Evolutionary conservation across 139 green algal genomes (phyloP).

Genomic region (Chlamydomonas schloesseri): DNA sequence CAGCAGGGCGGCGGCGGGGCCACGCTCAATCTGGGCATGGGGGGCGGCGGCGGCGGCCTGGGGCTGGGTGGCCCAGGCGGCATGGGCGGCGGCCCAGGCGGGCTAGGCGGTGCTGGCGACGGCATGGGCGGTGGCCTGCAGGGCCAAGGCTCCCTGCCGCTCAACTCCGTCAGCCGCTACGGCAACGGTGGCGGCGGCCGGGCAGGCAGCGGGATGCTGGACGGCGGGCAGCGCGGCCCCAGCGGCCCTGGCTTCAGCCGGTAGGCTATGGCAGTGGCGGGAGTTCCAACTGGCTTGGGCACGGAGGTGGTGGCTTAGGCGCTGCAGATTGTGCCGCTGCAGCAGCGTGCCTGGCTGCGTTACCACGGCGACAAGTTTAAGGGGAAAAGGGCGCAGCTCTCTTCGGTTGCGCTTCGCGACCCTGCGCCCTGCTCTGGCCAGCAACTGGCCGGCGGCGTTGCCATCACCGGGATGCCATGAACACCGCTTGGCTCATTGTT

Average conservation of each 20-base stretch:
- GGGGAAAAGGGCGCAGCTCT: too few species aligned
- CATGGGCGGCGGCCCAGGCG: not conserved
- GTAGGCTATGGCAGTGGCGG: too few species aligned
- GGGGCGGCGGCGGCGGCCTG: conserved; percentile 2
- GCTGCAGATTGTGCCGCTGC: too few species aligned
- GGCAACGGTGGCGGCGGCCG: not conserved
- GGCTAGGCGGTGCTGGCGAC: not conserved
- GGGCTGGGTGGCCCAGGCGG: conserved; percentile 1
- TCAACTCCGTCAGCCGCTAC: conserved; percentile 7
- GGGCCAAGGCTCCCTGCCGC: conserved; percentile 2
- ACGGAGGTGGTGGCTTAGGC: too few species aligned
- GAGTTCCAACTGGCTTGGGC: too few species aligned
- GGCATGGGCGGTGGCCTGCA: conserved; percentile 11
- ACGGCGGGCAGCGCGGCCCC: not conserved
- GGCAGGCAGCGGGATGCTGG: conserved; percentile 8
- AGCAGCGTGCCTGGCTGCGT: too few species aligned
- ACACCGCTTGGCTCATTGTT: too few species aligned
- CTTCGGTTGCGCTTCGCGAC: too few species aligned
- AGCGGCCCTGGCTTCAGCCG: not conserved
- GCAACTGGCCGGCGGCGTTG: too few species aligned
- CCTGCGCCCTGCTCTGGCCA: too few species aligned
- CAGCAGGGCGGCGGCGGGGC: conserved; percentile 1
- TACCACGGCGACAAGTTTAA: too few species aligned
- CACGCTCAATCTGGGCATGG: conserved; percentile 39
- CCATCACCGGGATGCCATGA: too few species aligned